These are phyloP conservation scores for Kwoniella sp. DNA, from an alignment of 768 basidiomycete species.

Conservation along the genomic window DNA sequence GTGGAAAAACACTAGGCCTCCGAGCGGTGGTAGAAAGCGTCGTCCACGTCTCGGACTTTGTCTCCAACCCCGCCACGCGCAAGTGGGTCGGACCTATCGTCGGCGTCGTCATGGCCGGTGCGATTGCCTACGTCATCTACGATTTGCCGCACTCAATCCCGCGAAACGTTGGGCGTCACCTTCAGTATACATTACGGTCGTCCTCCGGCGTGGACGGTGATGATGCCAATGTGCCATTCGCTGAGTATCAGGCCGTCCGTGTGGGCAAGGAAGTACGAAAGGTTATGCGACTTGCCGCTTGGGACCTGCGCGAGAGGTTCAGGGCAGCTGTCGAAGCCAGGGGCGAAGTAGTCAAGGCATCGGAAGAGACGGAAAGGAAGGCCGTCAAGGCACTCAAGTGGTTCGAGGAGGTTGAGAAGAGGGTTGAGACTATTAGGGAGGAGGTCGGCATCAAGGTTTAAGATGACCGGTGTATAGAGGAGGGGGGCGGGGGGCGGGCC, in stretches of 20 bases:
- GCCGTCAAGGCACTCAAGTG: constrained; percentile 67
- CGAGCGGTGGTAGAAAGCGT: constrained; percentile 73
- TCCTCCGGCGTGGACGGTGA: constrained; percentile 44
- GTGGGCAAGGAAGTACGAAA: constrained; percentile 83
- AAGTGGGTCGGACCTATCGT: constrained; percentile 84
- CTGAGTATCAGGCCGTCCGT: constrained; percentile 64
- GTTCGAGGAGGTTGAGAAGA: constrained; percentile 61
- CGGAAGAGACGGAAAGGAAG: constrained; percentile 70
- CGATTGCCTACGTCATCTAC: constrained; percentile 63
- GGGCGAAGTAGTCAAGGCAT: constrained; percentile 67
- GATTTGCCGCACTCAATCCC: constrained; percentile 87
- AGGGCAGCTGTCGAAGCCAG: constrained; percentile 72
- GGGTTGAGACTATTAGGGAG: constrained; percentile 47
- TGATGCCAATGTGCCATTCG: constrained; percentile 56
- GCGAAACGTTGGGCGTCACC: constrained; percentile 77
- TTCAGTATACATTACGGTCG: constrained; percentile 59
- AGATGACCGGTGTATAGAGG: too few relatives aligned
- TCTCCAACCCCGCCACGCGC: constrained; percentile 67
- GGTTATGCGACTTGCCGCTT: constrained; percentile 81
- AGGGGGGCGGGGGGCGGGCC: too few relatives aligned
- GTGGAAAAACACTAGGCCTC: constrained; percentile 72
- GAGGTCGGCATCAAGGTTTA: constrained; percentile 36
- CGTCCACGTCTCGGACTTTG: constrained; percentile 68
- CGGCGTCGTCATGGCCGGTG: constrained; percentile 57
- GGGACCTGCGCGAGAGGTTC: constrained; percentile 83